Conservation (phyloP, 345 rosid species). For the Eucalyptus caleyi region DNA sequence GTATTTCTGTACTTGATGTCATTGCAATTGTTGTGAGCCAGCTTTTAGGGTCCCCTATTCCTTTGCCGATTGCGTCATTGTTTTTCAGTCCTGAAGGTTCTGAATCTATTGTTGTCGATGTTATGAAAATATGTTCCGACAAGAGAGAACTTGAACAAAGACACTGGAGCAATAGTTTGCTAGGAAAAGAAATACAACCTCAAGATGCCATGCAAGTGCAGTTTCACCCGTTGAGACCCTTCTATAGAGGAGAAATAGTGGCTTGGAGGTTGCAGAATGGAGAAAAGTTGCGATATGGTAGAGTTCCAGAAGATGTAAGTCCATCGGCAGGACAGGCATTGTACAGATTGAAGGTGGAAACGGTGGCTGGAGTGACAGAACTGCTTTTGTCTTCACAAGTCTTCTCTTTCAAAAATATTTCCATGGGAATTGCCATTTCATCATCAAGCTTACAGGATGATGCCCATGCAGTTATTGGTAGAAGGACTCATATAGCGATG, state of each 20-base stretch:
- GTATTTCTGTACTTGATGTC: constrained; percentile 61
- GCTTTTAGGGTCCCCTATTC: constrained; percentile 59
- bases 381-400: constrained; percentile 83
- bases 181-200: constrained; percentile 72
- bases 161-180: constrained; percentile 14
- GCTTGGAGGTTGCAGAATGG: constrained; percentile 76
- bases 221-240: constrained; percentile 86
- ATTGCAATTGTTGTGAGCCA: constrained; percentile 72
- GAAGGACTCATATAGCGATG: constrained; percentile 2
- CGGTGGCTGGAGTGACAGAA: constrained; percentile 42
- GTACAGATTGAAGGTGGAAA: constrained; percentile 81
- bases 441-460: constrained; percentile 12
- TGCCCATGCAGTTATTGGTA: constrained; percentile 7
- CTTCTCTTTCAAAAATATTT: constrained; percentile 74
- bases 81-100: constrained; percentile 72
- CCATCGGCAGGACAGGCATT: constrained; percentile 91
- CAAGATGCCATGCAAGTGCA: constrained; percentile 83
- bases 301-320: constrained; percentile 85
- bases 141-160: constrained; percentile 31
- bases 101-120: constrained; percentile 43
- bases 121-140: constrained; percentile 50
- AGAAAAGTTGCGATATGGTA: constrained; percentile 85
- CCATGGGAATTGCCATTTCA: constrained; percentile 19
- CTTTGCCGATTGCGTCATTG: constrained; percentile 64
- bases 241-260: constrained; percentile 85